A percentile compares a stretch with the other conserved stretches of the same genome.
Evolutionary conservation across 2,329 filamentous ascomycete species (phyloP).

Genomic region (Fonsecaea multimorphosa): DNA sequence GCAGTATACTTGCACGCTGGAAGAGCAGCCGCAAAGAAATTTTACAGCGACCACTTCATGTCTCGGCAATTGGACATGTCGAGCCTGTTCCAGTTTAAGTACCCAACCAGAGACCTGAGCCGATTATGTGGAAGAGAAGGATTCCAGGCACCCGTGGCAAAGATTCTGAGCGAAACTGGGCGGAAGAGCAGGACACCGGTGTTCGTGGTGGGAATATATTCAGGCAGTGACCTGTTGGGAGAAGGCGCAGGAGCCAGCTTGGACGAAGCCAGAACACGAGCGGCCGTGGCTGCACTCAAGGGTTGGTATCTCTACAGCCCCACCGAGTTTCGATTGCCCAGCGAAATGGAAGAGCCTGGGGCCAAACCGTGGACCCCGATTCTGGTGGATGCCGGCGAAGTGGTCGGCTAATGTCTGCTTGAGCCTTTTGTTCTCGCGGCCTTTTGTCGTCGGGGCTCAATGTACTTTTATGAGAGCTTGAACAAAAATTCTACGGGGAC

Average conservation of each 20-base stretch:
- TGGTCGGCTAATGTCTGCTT: slow-evolving; percentile 51
- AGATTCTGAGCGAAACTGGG: slow-evolving; percentile 89
- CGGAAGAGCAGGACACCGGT: slow-evolving; percentile 83
- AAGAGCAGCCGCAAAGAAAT: slow-evolving; percentile 75
- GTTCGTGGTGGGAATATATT: slow-evolving; percentile 92
- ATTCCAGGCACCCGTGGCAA: slow-evolving; percentile 84
- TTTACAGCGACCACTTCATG: slow-evolving; percentile 83
- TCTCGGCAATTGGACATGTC: slow-evolving; percentile 77
- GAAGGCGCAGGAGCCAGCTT: slow-evolving; percentile 84
- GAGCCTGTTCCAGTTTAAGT: slow-evolving; percentile 80
- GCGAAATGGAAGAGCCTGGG: slow-evolving; percentile 68
- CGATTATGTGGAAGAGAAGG: slow-evolving; percentile 85
- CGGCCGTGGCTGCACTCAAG: slow-evolving; percentile 84
- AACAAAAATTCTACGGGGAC: slow-evolving; percentile 14
- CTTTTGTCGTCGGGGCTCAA: slow-evolving; percentile 6
- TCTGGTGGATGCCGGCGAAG: slow-evolving; percentile 73
- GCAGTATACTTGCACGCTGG: slow-evolving; percentile 86
- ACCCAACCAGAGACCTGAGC: slow-evolving; percentile 82
- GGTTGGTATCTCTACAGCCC: slow-evolving; percentile 97
- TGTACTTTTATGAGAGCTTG: slow-evolving; percentile 28
- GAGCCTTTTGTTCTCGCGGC: slow-evolving; percentile 19
- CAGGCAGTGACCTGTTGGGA: slow-evolving; percentile 86
- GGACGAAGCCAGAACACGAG: slow-evolving; percentile 76
- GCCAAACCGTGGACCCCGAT: slow-evolving; percentile 70
- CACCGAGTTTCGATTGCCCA: slow-evolving; percentile 68